Conservation (phyloP, 306 rosid genomes). For the Lotus japonicus region DNA sequence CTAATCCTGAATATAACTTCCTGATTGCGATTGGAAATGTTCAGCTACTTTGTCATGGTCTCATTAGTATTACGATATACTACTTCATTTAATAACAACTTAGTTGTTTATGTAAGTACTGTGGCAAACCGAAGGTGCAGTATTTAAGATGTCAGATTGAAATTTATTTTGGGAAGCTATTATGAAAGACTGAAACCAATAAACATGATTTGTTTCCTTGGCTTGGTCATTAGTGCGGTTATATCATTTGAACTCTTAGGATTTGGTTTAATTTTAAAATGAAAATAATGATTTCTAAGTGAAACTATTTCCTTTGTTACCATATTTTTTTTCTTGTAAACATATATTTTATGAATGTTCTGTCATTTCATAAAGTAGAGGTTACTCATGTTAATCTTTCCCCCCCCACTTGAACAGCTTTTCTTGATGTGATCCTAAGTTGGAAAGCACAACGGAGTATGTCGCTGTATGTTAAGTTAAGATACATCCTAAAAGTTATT, state of each 20-base stretch:
- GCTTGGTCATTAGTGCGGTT: background rate
- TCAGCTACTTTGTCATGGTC: no score
- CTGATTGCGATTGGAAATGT: no score
- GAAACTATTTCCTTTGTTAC: background rate
- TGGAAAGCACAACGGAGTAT: conserved; percentile 85
- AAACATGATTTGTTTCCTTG: conserved; percentile 7
- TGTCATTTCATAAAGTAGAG: background rate
- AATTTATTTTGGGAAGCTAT: background rate
- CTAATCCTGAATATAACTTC: no score
- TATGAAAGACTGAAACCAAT: background rate
- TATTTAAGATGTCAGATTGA: background rate
- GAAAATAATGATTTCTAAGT: background rate
- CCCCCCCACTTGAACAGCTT: conserved; percentile 48
- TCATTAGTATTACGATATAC: no score
- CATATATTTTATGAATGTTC: background rate
- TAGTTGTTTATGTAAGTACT: background rate
- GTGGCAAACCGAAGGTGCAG: background rate
- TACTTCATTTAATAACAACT: background rate
- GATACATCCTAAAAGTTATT: conserved; percentile 80
- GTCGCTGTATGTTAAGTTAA: conserved; percentile 73
- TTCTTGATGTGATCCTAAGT: conserved; percentile 84
- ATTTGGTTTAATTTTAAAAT: conserved; percentile 1
- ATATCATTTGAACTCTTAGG: background rate
- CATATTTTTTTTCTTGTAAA: background rate
- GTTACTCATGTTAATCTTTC: conserved; percentile 15